phyloP scores from a whole-genome alignment of 192 early-diverging fungal species.

The Phycomyces blakesleeanus region DNA sequence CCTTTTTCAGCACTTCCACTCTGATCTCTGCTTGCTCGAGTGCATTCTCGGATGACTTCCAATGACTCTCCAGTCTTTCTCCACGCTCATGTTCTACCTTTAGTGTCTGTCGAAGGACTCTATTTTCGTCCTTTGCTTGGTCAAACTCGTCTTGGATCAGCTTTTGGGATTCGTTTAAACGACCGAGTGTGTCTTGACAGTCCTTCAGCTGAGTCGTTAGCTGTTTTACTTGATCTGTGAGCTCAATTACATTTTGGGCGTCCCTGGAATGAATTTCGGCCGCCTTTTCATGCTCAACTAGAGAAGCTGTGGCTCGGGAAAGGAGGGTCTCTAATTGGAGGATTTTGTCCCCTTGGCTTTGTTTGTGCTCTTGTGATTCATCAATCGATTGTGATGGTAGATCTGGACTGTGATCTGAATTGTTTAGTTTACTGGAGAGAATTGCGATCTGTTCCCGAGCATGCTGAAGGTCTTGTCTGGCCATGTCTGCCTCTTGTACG shows the following conservation, averaged over 20 bases:
- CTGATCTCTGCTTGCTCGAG: constrained; percentile 9
- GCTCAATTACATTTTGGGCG: background rate
- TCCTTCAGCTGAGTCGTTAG: background rate
- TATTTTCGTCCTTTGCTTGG: constrained; percentile 5
- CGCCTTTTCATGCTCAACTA: background rate
- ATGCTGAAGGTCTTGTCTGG: background rate
- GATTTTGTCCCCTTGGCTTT: background rate
- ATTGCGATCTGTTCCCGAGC: background rate
- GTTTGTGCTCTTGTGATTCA: too few species aligned
- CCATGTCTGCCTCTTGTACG: constrained; percentile 22
- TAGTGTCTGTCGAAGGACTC: background rate
- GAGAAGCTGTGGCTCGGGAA: background rate
- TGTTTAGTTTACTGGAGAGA: too few species aligned
- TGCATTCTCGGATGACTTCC: constrained; percentile 7
- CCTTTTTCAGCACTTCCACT: background rate
- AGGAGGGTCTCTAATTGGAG: background rate
- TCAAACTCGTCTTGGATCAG: constrained; percentile 8
- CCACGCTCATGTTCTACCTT: constrained; percentile 12
- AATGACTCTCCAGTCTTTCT: constrained; percentile 5
- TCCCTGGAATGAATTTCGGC: background rate
- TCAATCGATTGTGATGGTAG: too few species aligned
- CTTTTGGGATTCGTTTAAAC: background rate
- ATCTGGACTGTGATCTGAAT: too few species aligned
- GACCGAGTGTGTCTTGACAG: background rate
- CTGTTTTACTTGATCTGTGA: background rate